Conservation (phyloP, 768 basidiomycete species). For the Russula griseocarnosa region DNA sequence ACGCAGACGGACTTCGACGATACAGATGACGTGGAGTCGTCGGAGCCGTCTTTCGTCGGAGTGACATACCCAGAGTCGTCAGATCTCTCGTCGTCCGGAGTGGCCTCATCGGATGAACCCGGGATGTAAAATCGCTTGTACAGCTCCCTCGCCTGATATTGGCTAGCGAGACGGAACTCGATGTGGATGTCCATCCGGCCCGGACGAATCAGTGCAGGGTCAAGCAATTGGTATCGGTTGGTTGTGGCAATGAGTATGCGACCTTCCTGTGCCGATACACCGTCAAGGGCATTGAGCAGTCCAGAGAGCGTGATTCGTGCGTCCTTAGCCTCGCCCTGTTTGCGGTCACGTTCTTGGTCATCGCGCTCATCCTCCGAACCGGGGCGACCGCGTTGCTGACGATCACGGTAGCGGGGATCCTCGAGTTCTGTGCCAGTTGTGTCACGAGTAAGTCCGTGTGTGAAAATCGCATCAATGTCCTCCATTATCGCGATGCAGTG, state of each 20-base stretch:
- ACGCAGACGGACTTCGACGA: not conserved
- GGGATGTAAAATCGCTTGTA: conserved; percentile 68
- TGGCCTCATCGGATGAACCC: conserved; percentile 30
- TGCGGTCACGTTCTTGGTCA: conserved; percentile 6
- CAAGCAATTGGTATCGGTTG: conserved; percentile 65
- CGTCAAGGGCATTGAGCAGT: conserved; percentile 75
- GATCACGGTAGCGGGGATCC: conserved; percentile 35
- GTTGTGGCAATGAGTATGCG: conserved; percentile 77
- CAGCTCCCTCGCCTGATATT: conserved; percentile 60
- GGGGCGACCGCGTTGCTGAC: conserved; percentile 25
- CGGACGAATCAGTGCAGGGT: conserved; percentile 69
- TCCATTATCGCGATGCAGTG: conserved; percentile 77
- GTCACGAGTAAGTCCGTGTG: conserved; percentile 41
- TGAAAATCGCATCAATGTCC: conserved; percentile 78
- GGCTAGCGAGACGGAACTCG: conserved; percentile 71
- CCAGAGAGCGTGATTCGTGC: conserved; percentile 62
- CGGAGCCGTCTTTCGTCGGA: conserved; percentile 15
- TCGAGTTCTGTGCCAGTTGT: conserved; percentile 19
- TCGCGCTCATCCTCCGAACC: conserved; percentile 14
- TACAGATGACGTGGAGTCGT: not conserved
- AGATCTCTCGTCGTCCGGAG: conserved; percentile 28
- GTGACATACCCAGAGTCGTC: conserved; percentile 28
- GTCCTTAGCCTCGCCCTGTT: not conserved
- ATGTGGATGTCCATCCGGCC: conserved; percentile 80
- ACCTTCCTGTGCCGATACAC: conserved; percentile 77